phyloP scores from a whole-genome alignment of 2,329 filamentous ascomycete genomes.

The Talaromyces rugulosus region DNA sequence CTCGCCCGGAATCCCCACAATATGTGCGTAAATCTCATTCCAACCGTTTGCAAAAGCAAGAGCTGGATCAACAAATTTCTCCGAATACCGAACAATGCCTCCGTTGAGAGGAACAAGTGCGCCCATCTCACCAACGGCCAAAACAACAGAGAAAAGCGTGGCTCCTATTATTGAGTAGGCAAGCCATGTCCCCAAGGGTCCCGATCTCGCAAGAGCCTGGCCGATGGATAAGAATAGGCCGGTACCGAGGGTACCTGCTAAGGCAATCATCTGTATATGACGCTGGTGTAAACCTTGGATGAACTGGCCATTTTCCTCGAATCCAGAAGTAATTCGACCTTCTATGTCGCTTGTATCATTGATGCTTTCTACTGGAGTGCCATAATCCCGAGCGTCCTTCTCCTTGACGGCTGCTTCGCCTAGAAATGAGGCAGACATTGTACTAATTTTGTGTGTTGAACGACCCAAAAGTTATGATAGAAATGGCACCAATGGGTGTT shows the following conservation, averaged over 20 bases:
- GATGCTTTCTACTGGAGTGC: not conserved
- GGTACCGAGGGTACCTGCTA: slow-evolving; percentile 56
- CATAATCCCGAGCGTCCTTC: not conserved
- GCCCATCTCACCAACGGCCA: slow-evolving; percentile 38
- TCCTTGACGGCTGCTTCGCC: not conserved
- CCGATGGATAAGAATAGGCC: slow-evolving; percentile 54
- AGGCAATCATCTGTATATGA: slow-evolving; percentile 58
- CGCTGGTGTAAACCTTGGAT: slow-evolving; percentile 8
- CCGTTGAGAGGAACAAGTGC: slow-evolving; percentile 41
- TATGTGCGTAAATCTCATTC: slow-evolving; percentile 44
- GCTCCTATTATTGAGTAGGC: slow-evolving; percentile 49
- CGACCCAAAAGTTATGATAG: not conserved
- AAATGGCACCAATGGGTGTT: not conserved
- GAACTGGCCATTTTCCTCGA: slow-evolving; percentile 3
- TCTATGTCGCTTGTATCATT: not conserved
- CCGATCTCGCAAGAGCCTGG: slow-evolving; percentile 48
- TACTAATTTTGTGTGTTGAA: not conserved
- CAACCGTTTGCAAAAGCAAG: slow-evolving; percentile 43
- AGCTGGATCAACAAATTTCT: slow-evolving; percentile 39
- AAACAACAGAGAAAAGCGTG: slow-evolving; percentile 46
- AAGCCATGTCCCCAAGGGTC: slow-evolving; percentile 43
- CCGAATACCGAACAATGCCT: slow-evolving; percentile 41
- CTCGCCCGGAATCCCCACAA: slow-evolving; percentile 51
- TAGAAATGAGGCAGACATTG: not conserved
- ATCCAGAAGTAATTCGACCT: not conserved